A percentile compares a stretch with the other conserved stretches of the same genome.
Conservation (phyloP, 2,329 filamentous ascomycete genomes). For the Aspergillus uvarum region DNA sequence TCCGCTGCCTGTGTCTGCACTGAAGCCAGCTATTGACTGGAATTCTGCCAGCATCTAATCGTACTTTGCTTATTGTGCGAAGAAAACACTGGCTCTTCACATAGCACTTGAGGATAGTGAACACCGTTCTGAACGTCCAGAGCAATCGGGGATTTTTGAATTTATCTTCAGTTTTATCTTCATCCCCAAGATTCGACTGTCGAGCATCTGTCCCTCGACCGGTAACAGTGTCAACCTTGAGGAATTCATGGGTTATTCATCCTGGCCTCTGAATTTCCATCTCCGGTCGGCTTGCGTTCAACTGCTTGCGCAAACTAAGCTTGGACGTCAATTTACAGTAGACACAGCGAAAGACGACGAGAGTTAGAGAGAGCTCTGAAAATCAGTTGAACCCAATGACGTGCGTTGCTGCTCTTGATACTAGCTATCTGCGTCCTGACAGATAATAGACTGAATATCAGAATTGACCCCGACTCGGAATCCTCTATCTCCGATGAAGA, state of each 20-base stretch:
- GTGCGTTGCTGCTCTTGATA: slow-evolving; percentile 15
- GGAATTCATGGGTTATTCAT: neutral
- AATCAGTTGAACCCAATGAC: slow-evolving; percentile 18
- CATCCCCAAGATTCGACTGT: neutral
- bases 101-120: neutral
- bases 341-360: neutral
- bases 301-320: neutral
- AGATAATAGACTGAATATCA: slow-evolving; percentile 43
- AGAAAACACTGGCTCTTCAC: neutral
- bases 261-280: neutral
- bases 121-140: neutral
- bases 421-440: slow-evolving; percentile 12
- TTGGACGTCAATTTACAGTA: neutral
- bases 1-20: neutral
- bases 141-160: neutral
- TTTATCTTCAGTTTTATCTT: neutral
- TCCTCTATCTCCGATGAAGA: slow-evolving; percentile 46
- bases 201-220: neutral
- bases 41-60: neutral
- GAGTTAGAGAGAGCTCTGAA: neutral
- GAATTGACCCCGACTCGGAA: slow-evolving; percentile 43
- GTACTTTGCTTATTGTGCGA: neutral
- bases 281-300: neutral
- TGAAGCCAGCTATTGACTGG: neutral
- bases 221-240: neutral